Base-by-base conservation (phyloP, 2,329 filamentous ascomycete species). In the Ceratocystiopsis sp. region DNA sequence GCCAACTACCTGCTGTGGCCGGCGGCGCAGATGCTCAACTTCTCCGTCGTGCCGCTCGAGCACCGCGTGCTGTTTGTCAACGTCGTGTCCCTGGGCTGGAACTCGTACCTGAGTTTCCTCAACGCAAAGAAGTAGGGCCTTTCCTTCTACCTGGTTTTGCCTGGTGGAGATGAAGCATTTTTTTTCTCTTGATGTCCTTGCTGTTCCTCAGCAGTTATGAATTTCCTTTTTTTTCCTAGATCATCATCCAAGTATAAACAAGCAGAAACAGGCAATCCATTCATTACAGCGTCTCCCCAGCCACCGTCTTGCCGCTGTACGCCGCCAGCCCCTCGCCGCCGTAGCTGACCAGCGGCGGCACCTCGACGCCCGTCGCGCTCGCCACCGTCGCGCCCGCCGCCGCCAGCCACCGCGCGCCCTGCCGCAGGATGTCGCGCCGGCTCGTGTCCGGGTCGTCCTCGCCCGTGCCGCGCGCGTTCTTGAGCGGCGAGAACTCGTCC, bases 401-500 rank as follows among this genome's bases (percentile, higher is more conserved):
- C 61, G 84, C 67, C 40, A 84, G 66, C 87, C 91, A 98, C 54
- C 83, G 78, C 62, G 78, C 76, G 38, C 91, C 91, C 64, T 96
- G 91, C 38, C 70, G 67, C 77, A 94, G 80, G 58, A 96, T 93
- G 59, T 96, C 85, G 51, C 68, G 70, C 64, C 80, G 84, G 69
- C 86, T 94, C 41, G 91, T 98, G 52, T 94, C 86, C 12, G 85
- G 83, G 60, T 95, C 85, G 14, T 98, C 91, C 64, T 94, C 83
- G 32, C 84, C 84, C 36, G 84, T 86, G 43, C 86, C 84, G 49
- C 69, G 72, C 33, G 70, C 74, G 57, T 98, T 98, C 78, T 98
- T 98, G 52, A 98, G 68, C 5, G 91, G 91, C 25, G 86, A 95
- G 67, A 98, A 98, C 65, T 98, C 91, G 53, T 98, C 91, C 67